A percentile compares a stretch with the other conserved stretches of the same genome.
phyloP scores from a whole-genome alignment of 2,329 filamentous ascomycete species.

The Stagonosporopsis vannaccii region DNA sequence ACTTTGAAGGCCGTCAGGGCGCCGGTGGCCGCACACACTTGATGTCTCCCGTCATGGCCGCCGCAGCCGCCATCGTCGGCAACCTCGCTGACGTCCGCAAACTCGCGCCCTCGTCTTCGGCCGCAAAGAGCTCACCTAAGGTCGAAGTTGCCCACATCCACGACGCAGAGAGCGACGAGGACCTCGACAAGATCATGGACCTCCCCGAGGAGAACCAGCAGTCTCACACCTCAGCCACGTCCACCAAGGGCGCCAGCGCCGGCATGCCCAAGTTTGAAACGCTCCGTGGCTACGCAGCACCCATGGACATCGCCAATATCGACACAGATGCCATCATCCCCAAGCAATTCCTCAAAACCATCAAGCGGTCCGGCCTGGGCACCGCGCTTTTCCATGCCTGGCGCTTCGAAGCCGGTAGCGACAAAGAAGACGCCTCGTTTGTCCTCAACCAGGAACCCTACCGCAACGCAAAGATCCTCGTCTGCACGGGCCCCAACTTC shows the following conservation, averaged over 20 bases:
- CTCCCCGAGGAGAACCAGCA: constrained; percentile 66
- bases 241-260: constrained; percentile 56
- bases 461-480: constrained; percentile 83
- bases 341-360: constrained; percentile 99
- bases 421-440: constrained; percentile 79
- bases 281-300: constrained; percentile 86
- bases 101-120: constrained; percentile 62
- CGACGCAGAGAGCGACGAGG: constrained; percentile 66
- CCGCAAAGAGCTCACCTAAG: constrained; percentile 60
- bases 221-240: constrained; percentile 69
- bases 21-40: constrained; percentile 90
- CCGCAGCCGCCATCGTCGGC: constrained; percentile 85
- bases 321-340: constrained; percentile 99
- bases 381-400: constrained; percentile 85
- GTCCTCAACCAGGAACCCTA: constrained; percentile 91
- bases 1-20: constrained; percentile 96
- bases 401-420: constrained; percentile 71
- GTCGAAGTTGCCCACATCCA: constrained; percentile 65
- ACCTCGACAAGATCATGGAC: constrained; percentile 69
- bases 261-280: constrained; percentile 85
- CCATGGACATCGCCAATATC: constrained; percentile 86
- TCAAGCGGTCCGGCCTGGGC: constrained; percentile 95
- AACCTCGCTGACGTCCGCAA: constrained; percentile 92
- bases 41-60: constrained; percentile 97
- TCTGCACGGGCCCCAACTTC: constrained; percentile 92